phyloP scores from a whole-genome alignment of 805 yeast genomes.

The Yarrowia divulgata region DNA sequence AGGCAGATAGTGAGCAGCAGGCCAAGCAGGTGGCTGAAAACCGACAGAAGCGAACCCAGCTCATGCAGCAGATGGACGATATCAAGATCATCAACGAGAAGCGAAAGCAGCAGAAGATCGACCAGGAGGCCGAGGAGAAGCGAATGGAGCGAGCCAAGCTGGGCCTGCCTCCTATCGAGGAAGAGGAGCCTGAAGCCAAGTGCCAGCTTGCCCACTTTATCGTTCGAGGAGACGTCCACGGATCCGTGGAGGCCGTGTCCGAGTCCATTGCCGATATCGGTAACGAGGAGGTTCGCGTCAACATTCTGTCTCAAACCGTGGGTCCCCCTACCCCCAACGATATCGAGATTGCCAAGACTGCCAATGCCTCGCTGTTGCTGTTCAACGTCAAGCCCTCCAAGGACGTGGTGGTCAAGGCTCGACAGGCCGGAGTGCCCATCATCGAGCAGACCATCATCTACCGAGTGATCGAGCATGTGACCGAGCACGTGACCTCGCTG shows the following conservation, averaged over 20 bases:
- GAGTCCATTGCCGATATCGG: slow-evolving; percentile 86
- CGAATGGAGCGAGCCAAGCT: slow-evolving; percentile 64
- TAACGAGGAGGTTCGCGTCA: slow-evolving; percentile 78
- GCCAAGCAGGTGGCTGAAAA: slow-evolving; percentile 80
- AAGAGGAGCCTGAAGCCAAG: slow-evolving; percentile 47
- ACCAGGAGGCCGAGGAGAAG: slow-evolving; percentile 60
- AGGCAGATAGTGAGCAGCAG: slow-evolving; percentile 73
- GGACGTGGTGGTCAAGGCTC: slow-evolving; percentile 66
- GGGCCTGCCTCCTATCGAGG: slow-evolving; percentile 64
- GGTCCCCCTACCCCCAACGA: slow-evolving; percentile 78
- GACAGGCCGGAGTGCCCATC: slow-evolving; percentile 62
- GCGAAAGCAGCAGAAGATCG: slow-evolving; percentile 60
- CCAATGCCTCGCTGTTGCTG: slow-evolving; percentile 76
- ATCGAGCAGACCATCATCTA: slow-evolving; percentile 81
- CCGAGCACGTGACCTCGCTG: slow-evolving; percentile 63
- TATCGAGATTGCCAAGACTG: slow-evolving; percentile 68
- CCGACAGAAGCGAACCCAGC: slow-evolving; percentile 62
- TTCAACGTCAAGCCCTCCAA: slow-evolving; percentile 78
- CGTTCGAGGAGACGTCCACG: slow-evolving; percentile 89
- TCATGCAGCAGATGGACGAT: slow-evolving; percentile 64
- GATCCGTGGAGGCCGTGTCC: slow-evolving; percentile 90
- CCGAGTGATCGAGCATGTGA: slow-evolving; percentile 83
- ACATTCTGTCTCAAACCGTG: slow-evolving; percentile 75
- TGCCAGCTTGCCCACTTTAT: slow-evolving; percentile 57
- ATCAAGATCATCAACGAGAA: slow-evolving; percentile 75